These are phyloP conservation scores for Metschnikowia borealis DNA, from an alignment of 805 yeast species.

Conservation along the genomic window DNA sequence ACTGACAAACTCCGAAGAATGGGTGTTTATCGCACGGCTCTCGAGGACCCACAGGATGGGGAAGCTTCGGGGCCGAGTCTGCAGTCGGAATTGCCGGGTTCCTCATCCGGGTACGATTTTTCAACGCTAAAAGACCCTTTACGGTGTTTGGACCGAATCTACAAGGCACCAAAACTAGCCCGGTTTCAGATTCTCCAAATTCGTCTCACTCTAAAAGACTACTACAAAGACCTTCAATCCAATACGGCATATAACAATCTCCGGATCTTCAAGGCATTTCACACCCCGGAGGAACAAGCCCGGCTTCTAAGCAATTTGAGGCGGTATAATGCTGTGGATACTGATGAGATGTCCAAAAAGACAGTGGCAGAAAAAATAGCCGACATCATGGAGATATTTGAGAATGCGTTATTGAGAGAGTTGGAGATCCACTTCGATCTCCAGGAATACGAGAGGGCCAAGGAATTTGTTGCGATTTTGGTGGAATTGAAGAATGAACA, in stretches of 20 bases:
- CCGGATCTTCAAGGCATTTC: conserved; percentile 42
- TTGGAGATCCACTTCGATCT: conserved; percentile 55
- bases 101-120: conserved; percentile 6
- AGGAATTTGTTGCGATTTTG: conserved; percentile 32
- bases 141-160: conserved; percentile 29
- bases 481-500: conserved; percentile 37
- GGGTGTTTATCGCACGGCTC: conserved; percentile 35
- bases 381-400: conserved; percentile 62
- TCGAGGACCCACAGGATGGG: conserved; percentile 5
- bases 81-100: not conserved
- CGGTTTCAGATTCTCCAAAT: conserved; percentile 37
- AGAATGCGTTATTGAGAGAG: conserved; percentile 66
- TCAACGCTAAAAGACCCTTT: conserved; percentile 25
- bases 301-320: conserved; percentile 38
- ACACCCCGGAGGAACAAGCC: conserved; percentile 52
- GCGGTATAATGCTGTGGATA: conserved; percentile 35
- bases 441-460: conserved; percentile 40
- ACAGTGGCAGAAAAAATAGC: conserved; percentile 42
- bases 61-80: not conserved
- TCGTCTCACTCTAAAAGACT: conserved; percentile 35
- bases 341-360: conserved; percentile 25
- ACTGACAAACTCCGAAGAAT: conserved; percentile 29
- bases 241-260: conserved; percentile 41
- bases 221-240: conserved; percentile 43
- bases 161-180: conserved; percentile 29